phyloP scores from a whole-genome alignment of 495 filamentous ascomycete species.

The Cudoniella acicularis region DNA sequence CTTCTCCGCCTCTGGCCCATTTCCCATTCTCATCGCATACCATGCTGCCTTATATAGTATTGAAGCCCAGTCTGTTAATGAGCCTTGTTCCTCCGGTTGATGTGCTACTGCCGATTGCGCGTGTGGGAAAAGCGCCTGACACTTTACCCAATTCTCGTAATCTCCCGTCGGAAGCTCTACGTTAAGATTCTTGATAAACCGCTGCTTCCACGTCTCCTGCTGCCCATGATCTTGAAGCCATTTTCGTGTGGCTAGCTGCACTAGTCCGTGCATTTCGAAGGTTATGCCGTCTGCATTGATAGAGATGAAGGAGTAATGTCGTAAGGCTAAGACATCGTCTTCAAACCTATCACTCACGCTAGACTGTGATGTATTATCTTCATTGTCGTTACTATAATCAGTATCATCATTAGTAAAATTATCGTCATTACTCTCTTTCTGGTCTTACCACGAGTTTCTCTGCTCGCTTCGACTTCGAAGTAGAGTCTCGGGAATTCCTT shows the following conservation, averaged over 20 bases:
- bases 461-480: conserved; percentile 15
- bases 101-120: conserved; percentile 18
- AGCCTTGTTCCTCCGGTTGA: conserved; percentile 13
- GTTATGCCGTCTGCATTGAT: conserved; percentile 14
- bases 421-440: neutral
- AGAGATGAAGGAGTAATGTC: conserved; percentile 40
- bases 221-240: conserved; percentile 39
- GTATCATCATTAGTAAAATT: conserved; percentile 1
- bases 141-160: conserved; percentile 31
- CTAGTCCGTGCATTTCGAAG: conserved; percentile 46
- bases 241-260: conserved; percentile 39
- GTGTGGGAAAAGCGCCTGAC: conserved; percentile 28
- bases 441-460: neutral
- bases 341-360: conserved; percentile 33
- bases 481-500: conserved; percentile 32
- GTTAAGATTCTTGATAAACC: conserved; percentile 36
- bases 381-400: conserved; percentile 16
- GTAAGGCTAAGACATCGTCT: conserved; percentile 37
- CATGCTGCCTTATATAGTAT: conserved; percentile 29
- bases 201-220: conserved; percentile 32
- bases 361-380: conserved; percentile 15
- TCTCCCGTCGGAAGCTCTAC: conserved; percentile 36
- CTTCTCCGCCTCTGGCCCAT: conserved; percentile 20
- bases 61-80: conserved; percentile 27
- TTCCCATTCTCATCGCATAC: conserved; percentile 27